Base-by-base conservation (phyloP, 257 asterid genomes). In the Nicotiana paniculata region DNA sequence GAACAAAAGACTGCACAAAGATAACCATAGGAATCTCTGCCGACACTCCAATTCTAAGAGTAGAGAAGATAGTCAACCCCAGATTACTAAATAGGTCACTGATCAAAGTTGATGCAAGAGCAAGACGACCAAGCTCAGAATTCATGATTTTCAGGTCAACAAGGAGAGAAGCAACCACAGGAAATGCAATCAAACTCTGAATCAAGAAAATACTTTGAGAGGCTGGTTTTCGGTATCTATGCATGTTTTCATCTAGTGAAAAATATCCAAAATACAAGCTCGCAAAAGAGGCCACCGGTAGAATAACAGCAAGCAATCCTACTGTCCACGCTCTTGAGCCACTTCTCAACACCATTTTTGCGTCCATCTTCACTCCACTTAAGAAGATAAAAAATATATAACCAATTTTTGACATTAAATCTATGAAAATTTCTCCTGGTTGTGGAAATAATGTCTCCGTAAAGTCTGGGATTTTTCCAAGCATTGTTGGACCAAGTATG, bases 291-390 rank as follows among this genome's bases (percentile, higher is more conserved):
- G 81, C 28, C 0, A 89, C 54, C 1, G 97, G 97, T 46, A 90
- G 28, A 10, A 90, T 63, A 43, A 85, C 91, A 0, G 90, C 86
- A 35, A 87, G 83, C 18, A 92, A 82, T 39, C 97, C 99, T 5
- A 96, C 77, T 1, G 94, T 91, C 97, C 98, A 96, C 6, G 98
- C 97, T 80, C 90, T 93, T 64, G 74, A 83, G 37, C 95, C 97
- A 2, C 93, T 91, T 70, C 91, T 90, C 57, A 89, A 77, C 26
- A 96, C 92, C 35, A 91, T 85, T 83, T 86, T 86, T 0, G 98
- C 93, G 68, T 96, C 97, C 97, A 96, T 93, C 83, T 96, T 94
- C 80, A 96, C 97, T 24, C 98, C 99, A 37, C 91, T 83, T 13
- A 94, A 92, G 87, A 94, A 96, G 72, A 93, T 93, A 53, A 90